Conservation (phyloP, 192 early-diverging fungal species). For the Rhizophagus prolifer region DNA sequence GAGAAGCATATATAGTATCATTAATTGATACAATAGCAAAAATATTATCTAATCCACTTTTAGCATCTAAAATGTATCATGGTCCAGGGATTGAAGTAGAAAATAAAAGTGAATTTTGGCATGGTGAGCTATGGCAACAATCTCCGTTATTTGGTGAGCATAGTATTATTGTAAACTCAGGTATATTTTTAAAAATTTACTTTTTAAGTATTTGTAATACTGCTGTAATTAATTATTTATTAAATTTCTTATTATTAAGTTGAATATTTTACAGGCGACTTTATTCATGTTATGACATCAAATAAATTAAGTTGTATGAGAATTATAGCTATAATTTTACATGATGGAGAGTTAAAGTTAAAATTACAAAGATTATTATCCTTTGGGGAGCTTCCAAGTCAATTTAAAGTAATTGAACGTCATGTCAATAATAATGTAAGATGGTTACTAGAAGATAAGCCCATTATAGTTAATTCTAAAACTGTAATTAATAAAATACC, state of each 20-base stretch:
- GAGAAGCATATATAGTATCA: not conserved
- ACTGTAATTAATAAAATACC: not conserved
- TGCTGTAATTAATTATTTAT: not conserved
- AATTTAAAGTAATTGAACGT: not conserved
- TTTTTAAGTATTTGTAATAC: not conserved
- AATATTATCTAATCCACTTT: not conserved
- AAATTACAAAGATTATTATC: not conserved
- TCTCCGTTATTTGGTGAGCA: conserved; percentile 3
- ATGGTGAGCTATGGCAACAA: conserved; percentile 6
- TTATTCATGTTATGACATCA: not conserved
- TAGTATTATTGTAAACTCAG: not conserved
- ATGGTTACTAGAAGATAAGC: not conserved
- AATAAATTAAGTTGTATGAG: not conserved
- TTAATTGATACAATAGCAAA: not conserved
- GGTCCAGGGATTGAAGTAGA: conserved; percentile 1
- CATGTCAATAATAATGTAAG: not conserved
- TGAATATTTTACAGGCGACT: not conserved
- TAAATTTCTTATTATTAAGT: not conserved
- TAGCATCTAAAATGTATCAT: not conserved
- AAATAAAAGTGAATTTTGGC: conserved; percentile 12
- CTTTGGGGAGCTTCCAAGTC: too few relatives aligned
- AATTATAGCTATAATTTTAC: not conserved
- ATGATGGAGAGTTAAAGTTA: not conserved
- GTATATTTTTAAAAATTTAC: not conserved
- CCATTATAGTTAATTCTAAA: not conserved